Base-by-base conservation (phyloP, 805 yeast species). In the Torulaspora microellipsoides region DNA sequence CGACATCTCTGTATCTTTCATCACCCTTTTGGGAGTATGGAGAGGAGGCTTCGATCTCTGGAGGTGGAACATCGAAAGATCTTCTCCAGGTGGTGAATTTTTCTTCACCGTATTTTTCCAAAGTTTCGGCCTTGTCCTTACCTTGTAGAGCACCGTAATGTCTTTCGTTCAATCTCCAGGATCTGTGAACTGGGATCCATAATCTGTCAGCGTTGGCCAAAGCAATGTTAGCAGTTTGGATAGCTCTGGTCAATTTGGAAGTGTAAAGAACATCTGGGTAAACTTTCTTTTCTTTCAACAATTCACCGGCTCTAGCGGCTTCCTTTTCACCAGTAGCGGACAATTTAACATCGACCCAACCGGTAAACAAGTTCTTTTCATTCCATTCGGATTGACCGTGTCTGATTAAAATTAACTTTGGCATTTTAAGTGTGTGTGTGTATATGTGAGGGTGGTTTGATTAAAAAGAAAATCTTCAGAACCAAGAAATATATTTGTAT, bases 311-410 rank as follows among this genome's bases (percentile, higher is more conserved):
- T 68, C 85, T 83, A 57, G 74, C 75, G 59, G 98, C 98, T 76
- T 90, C 98, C 67, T 82, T 77, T 67, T 76, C 80, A 71, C 98
- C 98, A 58, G 77, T 71, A 50, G 76, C 89, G 43, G 91, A 81
- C 68, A 90, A 79, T 64, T 78, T 75, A 58, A 88, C 95, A 71
- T 90, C 98, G 52, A 91, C 97, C 98, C 98, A 90, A 66, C 98
- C 98, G 70, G 97, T 90, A 84, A 90, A 90, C 59, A 90, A 78
- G 80, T 90, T 91, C 78, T 88, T 87, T 72, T 88, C 95, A 73
- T 90, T 90, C 98, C 98, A 90, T 71, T 87, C 97, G 75, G 95
- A 86, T 78, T 91, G 96, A 64, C 98, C 98, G 90, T 90, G 98
- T 79, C 98, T 90, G 59, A 91, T 89, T 67, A 90, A 78, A 67